Evolutionary conservation across 352 stramenopile species (phyloP), one percentile per base, ranked within the genome.

Genomic region (Phytophthora melonis): DNA sequence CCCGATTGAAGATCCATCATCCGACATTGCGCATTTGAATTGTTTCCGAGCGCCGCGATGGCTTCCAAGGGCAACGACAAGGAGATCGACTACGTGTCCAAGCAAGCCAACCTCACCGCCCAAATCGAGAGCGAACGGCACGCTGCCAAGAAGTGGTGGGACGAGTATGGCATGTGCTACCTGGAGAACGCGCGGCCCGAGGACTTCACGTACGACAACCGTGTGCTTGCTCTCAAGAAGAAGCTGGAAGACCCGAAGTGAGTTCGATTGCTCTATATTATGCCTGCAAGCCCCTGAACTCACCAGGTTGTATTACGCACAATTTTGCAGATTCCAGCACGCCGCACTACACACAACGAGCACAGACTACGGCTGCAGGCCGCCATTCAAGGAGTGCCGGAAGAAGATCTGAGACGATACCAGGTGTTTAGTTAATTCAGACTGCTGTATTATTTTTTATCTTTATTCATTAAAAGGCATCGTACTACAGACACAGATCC

Each of bases 101-200:
- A 91, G 70, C 73, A 95, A 62, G 86, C 88, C n/a, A 95, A 95
- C 64, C 78, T 92, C 49, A 93, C 88, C 23, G 70, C 88, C 56
- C 88, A 95, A 70, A 93, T 95, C 75, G 88, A 95, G 74, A 93
- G 86, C 68, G 88, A 95, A 62, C 85, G 82, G 8, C 86, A 88
- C 57, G 84, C 86, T 3, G 86, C 86, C 56, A 95, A 93, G 74
- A 84, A 79, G 30, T 95, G 88, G 88, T 95, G 86, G 86, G 86
- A 93, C 61, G 88, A 95, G 66, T 93, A 91, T 59, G 88, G 88
- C 16, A 80, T 87, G 54, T 92, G 84, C 77, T 95, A 95, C 67
- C 59, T 95, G 25, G 88, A 93, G 56, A 85, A 93, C 65, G 80
- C 83, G 47, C 91, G 90, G n/a, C 69, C 80, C 1, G 88, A 95